Evolutionary conservation across 1,139 yeast genomes (phyloP).

Genomic region (Eremothecium gossypii): DNA sequence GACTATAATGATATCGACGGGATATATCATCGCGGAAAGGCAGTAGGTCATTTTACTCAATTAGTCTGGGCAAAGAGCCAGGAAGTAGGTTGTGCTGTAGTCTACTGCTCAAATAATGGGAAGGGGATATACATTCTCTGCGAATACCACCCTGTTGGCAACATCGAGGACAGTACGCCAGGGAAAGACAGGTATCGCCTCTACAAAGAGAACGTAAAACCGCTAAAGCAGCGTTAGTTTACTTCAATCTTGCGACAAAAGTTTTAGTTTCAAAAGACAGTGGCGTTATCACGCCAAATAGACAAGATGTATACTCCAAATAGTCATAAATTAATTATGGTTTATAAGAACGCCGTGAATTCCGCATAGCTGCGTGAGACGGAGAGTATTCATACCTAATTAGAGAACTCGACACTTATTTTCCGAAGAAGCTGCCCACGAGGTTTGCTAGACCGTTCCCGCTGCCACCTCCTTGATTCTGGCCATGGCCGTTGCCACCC

Average conservation of each 20-base stretch:
- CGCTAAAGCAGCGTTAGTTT: too few relatives aligned
- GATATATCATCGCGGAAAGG: slow-evolving; percentile 28
- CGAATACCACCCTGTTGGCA: slow-evolving; percentile 58
- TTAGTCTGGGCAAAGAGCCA: slow-evolving; percentile 53
- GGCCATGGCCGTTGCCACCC: background rate
- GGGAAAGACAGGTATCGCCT: slow-evolving; percentile 29
- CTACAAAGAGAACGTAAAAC: slow-evolving; percentile 44
- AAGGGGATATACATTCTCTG: slow-evolving; percentile 50
- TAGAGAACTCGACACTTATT: too few relatives aligned
- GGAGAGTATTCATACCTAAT: too few relatives aligned
- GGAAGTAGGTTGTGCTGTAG: slow-evolving; percentile 53
- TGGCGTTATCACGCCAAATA: too few relatives aligned
- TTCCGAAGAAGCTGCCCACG: background rate
- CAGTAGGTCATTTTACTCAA: slow-evolving; percentile 58
- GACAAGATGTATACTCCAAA: too few relatives aligned
- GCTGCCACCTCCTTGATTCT: background rate
- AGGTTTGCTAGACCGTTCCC: background rate
- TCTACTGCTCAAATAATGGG: slow-evolving; percentile 42
- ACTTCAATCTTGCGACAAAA: too few relatives aligned
- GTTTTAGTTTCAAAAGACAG: too few relatives aligned
- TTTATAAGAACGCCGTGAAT: too few relatives aligned
- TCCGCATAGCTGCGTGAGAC: too few relatives aligned
- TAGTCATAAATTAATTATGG: too few relatives aligned
- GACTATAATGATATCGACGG: slow-evolving; percentile 38
- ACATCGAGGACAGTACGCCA: slow-evolving; percentile 32